A percentile compares a stretch with the other conserved stretches of the same genome.
Evolutionary conservation across 1,284 basidiomycete species (phyloP).

Genomic region (Malassezia pachydermatis): DNA sequence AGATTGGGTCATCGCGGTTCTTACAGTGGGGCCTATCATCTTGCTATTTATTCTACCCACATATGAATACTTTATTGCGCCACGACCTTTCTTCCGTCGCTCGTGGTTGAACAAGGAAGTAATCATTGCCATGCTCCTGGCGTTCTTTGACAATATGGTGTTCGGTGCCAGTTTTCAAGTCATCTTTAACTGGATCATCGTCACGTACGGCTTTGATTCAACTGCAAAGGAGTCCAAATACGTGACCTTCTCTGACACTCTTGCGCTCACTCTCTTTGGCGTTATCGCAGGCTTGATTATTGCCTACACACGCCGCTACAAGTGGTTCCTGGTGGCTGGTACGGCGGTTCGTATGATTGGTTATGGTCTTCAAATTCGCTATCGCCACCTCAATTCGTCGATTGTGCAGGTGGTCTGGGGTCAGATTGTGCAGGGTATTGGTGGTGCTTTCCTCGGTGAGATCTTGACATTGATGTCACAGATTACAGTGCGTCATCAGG

Average conservation of each 20-base stretch:
- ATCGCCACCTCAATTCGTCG: slow-evolving; percentile 27
- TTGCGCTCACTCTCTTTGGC: slow-evolving; percentile 41
- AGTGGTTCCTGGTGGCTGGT: slow-evolving; percentile 33
- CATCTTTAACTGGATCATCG: slow-evolving; percentile 1
- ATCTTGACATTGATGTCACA: slow-evolving; percentile 40
- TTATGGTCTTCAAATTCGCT: slow-evolving; percentile 44
- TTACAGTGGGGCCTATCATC: slow-evolving; percentile 33
- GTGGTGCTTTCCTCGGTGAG: slow-evolving; percentile 43
- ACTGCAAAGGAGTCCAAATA: slow-evolving; percentile 20
- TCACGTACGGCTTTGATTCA: not conserved
- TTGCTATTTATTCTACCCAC: slow-evolving; percentile 26
- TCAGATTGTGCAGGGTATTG: slow-evolving; percentile 44
- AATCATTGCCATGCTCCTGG: slow-evolving; percentile 34
- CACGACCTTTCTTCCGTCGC: slow-evolving; percentile 35
- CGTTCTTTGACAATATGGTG: slow-evolving; percentile 44
- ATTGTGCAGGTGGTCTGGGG: slow-evolving; percentile 40
- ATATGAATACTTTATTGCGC: slow-evolving; percentile 30
- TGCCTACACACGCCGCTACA: slow-evolving; percentile 39
- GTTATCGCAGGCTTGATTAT: slow-evolving; percentile 36
- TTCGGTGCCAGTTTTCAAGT: slow-evolving; percentile 31
- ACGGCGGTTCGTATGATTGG: slow-evolving; percentile 37
- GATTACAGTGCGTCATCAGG: slow-evolving; percentile 44
- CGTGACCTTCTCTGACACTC: slow-evolving; percentile 37
- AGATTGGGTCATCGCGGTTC: slow-evolving; percentile 40
- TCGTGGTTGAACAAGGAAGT: slow-evolving; percentile 43